Percentiles rank a stretch among this genome's conserved stretches.
phyloP scores from a whole-genome alignment of 1,284 basidiomycete species.

The Ustilago nuda region DNA sequence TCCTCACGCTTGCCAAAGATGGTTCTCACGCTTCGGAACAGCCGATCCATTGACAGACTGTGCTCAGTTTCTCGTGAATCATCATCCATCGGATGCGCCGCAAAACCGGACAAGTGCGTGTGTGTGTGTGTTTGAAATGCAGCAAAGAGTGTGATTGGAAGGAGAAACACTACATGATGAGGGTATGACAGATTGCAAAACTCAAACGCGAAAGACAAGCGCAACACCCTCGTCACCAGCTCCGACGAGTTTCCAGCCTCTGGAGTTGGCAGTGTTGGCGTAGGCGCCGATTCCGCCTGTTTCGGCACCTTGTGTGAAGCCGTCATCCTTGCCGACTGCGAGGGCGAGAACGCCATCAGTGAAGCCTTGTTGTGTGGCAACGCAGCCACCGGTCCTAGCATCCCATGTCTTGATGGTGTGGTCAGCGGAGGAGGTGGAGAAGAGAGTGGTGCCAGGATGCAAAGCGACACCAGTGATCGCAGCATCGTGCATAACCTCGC shows the following conservation, averaged over 20 bases:
- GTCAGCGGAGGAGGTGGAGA: slow-evolving; percentile 78
- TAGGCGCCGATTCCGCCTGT: slow-evolving; percentile 65
- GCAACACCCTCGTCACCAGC: slow-evolving; percentile 68
- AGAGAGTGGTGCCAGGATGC: slow-evolving; percentile 86
- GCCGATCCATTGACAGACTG: neutral
- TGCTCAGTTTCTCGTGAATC: slow-evolving; percentile 4
- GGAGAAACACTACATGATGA: neutral
- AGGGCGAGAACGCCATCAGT: slow-evolving; percentile 82
- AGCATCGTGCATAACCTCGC: slow-evolving; percentile 50
- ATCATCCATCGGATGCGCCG: slow-evolving; percentile 12
- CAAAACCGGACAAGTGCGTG: too few species aligned
- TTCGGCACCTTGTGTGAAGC: slow-evolving; percentile 69
- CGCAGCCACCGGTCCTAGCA: slow-evolving; percentile 81
- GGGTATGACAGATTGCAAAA: slow-evolving; percentile 24
- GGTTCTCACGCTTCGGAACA: neutral
- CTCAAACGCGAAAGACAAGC: slow-evolving; percentile 64
- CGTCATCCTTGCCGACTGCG: slow-evolving; percentile 73
- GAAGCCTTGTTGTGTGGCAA: slow-evolving; percentile 87
- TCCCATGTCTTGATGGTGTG: slow-evolving; percentile 91
- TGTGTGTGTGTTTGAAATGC: neutral
- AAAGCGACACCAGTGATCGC: slow-evolving; percentile 53
- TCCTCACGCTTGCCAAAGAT: neutral
- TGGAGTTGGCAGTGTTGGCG: slow-evolving; percentile 41
- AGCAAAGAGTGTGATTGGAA: slow-evolving; percentile 10
- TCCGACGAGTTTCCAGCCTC: slow-evolving; percentile 66